Percentiles rank a stretch among this genome's conserved stretches.
Evolutionary conservation across 306 rosid genomes (phyloP).

Genomic region (Quercus engelmannii): DNA sequence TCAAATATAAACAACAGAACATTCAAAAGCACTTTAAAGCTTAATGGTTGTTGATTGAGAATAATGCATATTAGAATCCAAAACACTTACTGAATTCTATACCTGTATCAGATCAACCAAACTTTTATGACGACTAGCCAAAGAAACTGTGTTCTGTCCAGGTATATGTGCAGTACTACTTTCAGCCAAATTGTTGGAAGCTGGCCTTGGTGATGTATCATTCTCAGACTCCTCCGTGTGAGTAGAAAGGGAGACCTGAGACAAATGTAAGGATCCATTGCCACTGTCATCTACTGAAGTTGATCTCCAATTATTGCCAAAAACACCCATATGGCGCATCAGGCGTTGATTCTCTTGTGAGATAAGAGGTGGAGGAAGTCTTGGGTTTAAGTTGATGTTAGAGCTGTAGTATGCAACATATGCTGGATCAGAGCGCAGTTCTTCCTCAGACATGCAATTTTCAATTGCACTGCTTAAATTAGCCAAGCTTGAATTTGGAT

Average conservation of each 20-base stretch:
- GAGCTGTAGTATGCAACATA: slow-evolving; percentile 26
- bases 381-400: slow-evolving; percentile 39
- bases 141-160: slow-evolving; percentile 24
- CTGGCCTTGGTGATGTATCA: slow-evolving; percentile 31
- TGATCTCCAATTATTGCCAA: slow-evolving; percentile 27
- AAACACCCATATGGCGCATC: slow-evolving; percentile 31
- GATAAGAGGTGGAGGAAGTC: slow-evolving; percentile 44
- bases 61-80: not conserved
- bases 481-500: slow-evolving; percentile 25
- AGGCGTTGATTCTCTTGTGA: slow-evolving; percentile 41
- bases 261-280: slow-evolving; percentile 26
- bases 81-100: slow-evolving; percentile 8
- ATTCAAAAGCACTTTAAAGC: too few relatives aligned
- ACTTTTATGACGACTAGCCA: slow-evolving; percentile 44
- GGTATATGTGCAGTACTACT: slow-evolving; percentile 7
- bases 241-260: slow-evolving; percentile 39
- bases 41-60: not conserved
- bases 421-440: slow-evolving; percentile 40
- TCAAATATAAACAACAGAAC: too few relatives aligned
- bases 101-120: slow-evolving; percentile 67
- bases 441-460: slow-evolving; percentile 33
- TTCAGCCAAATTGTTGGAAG: slow-evolving; percentile 33
- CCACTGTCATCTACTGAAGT: slow-evolving; percentile 40
- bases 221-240: slow-evolving; percentile 39
- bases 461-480: slow-evolving; percentile 23